phyloP scores from a whole-genome alignment of 306 rosid species.

The Ormosia emarginata region DNA sequence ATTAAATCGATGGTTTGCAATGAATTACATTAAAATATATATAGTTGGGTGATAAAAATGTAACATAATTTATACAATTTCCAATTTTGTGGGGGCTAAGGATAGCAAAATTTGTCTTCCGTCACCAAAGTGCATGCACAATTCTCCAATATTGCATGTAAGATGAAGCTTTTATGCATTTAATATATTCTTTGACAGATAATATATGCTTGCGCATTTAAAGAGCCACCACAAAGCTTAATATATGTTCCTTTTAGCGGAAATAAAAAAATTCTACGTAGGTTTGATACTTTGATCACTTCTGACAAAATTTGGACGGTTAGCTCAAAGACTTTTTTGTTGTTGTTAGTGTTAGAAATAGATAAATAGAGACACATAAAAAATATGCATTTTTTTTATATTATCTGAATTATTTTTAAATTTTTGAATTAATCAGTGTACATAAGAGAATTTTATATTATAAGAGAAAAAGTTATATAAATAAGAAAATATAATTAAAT shows the following conservation, averaged over 20 bases:
- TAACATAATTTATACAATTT: background rate
- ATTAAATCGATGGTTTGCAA: background rate
- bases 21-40: background rate
- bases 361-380: no score
- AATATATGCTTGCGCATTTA: conserved; percentile 11
- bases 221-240: conserved; percentile 6
- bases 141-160: background rate
- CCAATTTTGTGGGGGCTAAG: background rate
- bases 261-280: background rate
- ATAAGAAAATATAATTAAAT: no score
- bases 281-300: background rate
- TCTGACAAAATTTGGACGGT: conserved; percentile 4
- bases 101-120: background rate
- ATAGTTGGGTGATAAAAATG: background rate
- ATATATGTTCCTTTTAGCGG: background rate
- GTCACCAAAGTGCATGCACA: background rate
- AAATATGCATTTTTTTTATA: no score
- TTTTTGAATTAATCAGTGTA: no score
- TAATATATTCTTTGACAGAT: conserved; percentile 14
- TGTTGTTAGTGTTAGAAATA: no score
- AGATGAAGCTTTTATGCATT: background rate
- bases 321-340: conserved; percentile 4
- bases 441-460: no score
- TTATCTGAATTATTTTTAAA: no score
- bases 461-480: no score